Evolutionary conservation across 163 green algal genomes (phyloP).

Genomic region (Scenedesmus sp.): DNA sequence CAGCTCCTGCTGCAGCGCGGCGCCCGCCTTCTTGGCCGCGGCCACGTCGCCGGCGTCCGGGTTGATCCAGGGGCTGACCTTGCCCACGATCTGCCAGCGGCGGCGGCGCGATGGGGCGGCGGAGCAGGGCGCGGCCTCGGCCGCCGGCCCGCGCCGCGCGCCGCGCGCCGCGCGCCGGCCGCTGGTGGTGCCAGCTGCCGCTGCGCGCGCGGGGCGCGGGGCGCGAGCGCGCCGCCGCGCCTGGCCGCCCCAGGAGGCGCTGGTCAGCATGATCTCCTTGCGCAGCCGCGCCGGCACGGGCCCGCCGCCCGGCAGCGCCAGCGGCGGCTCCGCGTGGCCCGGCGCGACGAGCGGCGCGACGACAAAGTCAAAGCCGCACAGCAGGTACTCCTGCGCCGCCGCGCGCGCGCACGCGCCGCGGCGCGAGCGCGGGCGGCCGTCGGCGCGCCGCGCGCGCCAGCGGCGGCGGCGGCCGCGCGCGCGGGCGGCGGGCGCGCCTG

Average conservation of each 20-base stretch:
- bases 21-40: constrained; percentile 60
- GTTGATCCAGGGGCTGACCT: constrained; percentile 84
- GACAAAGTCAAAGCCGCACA: constrained; percentile 95
- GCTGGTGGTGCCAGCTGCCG: too few species aligned
- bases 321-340: constrained; percentile 53
- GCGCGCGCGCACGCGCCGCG: too few species aligned
- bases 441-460: too few species aligned
- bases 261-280: constrained; percentile 70
- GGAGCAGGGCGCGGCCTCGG: too few species aligned
- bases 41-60: constrained; percentile 67
- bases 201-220: too few species aligned
- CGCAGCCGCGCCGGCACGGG: constrained; percentile 51
- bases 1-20: constrained; percentile 84
- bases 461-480: neutral
- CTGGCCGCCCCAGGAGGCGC: constrained; percentile 65
- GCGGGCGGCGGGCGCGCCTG: constrained; percentile 52
- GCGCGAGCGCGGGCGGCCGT: too few species aligned
- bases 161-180: too few species aligned
- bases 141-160: too few species aligned
- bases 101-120: too few species aligned
- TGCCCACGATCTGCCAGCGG: constrained; percentile 85
- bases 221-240: too few species aligned
- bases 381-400: constrained; percentile 71
- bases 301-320: constrained; percentile 17
- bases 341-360: constrained; percentile 80